Conservation (phyloP, 2,329 filamentous ascomycete species). For the Metarhizium guizhouense region DNA sequence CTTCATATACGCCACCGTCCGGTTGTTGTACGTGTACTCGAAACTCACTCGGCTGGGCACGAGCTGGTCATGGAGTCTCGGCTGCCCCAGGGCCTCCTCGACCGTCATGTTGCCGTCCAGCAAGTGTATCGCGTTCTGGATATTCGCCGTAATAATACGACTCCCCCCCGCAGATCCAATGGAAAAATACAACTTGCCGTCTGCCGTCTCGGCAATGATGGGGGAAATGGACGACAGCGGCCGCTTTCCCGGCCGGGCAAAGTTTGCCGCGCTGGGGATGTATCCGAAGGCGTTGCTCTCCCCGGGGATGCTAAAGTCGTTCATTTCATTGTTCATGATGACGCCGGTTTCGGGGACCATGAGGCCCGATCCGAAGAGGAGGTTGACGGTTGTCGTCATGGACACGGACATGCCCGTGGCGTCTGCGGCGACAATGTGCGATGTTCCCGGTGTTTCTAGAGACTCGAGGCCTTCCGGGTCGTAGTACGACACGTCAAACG, state of each 20-base stretch:
- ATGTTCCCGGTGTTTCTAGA: conserved; percentile 56
- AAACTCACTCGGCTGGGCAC: conserved; percentile 59
- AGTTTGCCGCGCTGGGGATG: conserved; percentile 66
- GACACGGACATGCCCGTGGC: conserved; percentile 62
- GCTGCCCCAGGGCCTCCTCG: conserved; percentile 53
- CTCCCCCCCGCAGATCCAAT: conserved; percentile 76
- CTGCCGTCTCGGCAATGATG: conserved; percentile 62
- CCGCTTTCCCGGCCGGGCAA: conserved; percentile 65
- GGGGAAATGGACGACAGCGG: conserved; percentile 72
- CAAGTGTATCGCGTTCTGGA: conserved; percentile 69
- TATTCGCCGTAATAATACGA: conserved; percentile 72
- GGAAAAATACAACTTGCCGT: conserved; percentile 60
- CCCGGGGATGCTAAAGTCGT: conserved; percentile 72
- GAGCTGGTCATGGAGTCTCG: conserved; percentile 76
- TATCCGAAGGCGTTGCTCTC: conserved; percentile 68
- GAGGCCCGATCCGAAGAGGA: conserved; percentile 66
- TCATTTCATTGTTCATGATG: conserved; percentile 57
- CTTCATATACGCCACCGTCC: conserved; percentile 57
- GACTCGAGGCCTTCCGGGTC: conserved; percentile 37
- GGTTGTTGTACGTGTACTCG: conserved; percentile 64
- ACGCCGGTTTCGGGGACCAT: conserved; percentile 76
- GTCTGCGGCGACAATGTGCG: conserved; percentile 61
- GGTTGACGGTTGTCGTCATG: conserved; percentile 73
- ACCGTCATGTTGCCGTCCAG: conserved; percentile 58
- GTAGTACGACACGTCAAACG: conserved; percentile 32